phyloP scores from a whole-genome alignment of 2,329 filamentous ascomycete genomes.

The Fusarium austroafricanum region DNA sequence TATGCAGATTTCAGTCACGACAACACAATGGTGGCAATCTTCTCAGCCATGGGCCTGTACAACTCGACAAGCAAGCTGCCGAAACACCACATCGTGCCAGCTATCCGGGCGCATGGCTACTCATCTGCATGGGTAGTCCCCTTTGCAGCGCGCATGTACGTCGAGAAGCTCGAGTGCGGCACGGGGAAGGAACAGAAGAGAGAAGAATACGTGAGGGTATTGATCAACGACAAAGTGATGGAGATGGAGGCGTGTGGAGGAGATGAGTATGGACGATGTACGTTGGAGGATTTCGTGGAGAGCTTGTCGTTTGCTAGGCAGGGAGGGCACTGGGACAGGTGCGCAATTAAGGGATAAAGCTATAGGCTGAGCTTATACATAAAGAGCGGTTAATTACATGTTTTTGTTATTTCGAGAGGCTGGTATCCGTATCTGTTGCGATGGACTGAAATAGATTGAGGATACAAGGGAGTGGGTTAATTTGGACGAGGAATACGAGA shows the following conservation, averaged over 20 bases:
- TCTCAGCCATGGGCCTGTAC: slow-evolving; percentile 82
- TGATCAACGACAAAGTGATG: slow-evolving; percentile 87
- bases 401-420: slow-evolving; percentile 15
- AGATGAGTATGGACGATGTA: slow-evolving; percentile 78
- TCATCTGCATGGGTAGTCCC: slow-evolving; percentile 83
- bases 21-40: slow-evolving; percentile 83
- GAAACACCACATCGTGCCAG: slow-evolving; percentile 61
- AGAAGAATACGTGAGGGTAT: slow-evolving; percentile 80
- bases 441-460: slow-evolving; percentile 30
- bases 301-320: slow-evolving; percentile 78
- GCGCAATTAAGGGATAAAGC: slow-evolving; percentile 8
- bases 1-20: slow-evolving; percentile 96
- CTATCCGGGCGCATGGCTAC: slow-evolving; percentile 71
- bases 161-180: slow-evolving; percentile 85
- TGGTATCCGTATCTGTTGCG: background rate
- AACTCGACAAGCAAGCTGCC: slow-evolving; percentile 69
- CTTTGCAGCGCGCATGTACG: slow-evolving; percentile 83
- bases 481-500: slow-evolving; percentile 14
- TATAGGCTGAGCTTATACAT: slow-evolving; percentile 12
- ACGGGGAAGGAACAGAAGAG: slow-evolving; percentile 70
- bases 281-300: slow-evolving; percentile 75
- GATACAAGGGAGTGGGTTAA: slow-evolving; percentile 15
- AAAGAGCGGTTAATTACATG: slow-evolving; percentile 26
- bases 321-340: slow-evolving; percentile 76
- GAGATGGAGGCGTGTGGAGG: slow-evolving; percentile 76